Base-by-base conservation (phyloP, 2,329 filamentous ascomycete species). In the Penicillium sp. region DNA sequence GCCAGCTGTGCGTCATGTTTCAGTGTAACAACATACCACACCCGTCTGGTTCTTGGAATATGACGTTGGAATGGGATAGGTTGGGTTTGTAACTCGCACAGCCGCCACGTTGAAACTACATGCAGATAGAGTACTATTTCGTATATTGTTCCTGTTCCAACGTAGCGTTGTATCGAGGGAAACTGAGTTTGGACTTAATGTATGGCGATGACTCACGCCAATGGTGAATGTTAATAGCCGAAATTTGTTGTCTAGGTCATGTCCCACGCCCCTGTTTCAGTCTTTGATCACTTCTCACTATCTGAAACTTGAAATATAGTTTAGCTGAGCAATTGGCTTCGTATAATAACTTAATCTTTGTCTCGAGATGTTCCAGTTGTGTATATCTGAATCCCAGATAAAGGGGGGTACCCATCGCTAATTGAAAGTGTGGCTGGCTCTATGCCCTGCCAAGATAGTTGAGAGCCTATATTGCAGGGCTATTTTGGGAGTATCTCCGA, bases 211-310 rank as follows among this genome's bases (percentile, higher is more conserved):
- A 44, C 38, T 3, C 20, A 43, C 13, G 14, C 18, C 22, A 26
- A 50, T 37, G 11, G 29, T 18, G 1, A 29, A 32, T 34, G 32
- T n/a, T 34, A 40, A n/a, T n/a, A 44, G 8, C 32, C 40, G 40
- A 40, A 34, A 22, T 39, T 22, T 29, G 22, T 22, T 38, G 35
- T 47, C 37, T 18, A 48, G 22, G 32, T 50, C 50, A 45, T 53
- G 50, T 61, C 45, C 20, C 22, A 57, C 50, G 6, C 24, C 51
- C 24, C 6, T 51, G 60, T 57, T 55, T 55, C 50, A 53, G 29
- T 42, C 24, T 22, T 39, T 35, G 34, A 14, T 35, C 42, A 32
- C 20, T 16, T 24, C 13, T 26, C 16, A 40, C 32, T 26, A 26
- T 22, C 10, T 16, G 10, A 22, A 6, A n/a, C 22, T 22, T 18